Base-by-base conservation (phyloP, 225 moss, liverwort and hornwort species). In the Polytrichum formosum region DNA sequence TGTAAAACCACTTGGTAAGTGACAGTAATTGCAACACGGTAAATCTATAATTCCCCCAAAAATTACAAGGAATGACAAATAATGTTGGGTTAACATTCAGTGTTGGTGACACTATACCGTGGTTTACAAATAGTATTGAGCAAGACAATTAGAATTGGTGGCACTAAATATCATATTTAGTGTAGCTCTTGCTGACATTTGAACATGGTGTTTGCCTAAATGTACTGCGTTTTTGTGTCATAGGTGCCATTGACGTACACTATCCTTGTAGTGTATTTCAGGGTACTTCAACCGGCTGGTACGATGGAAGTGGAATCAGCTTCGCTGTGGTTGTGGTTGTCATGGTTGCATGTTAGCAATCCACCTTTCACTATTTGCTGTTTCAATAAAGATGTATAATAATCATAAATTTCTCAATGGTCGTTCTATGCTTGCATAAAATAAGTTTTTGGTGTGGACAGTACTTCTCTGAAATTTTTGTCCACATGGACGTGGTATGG, bases 261-360 rank as follows among this genome's bases (percentile, higher is more conserved):
- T 25, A n/a, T n/a, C 7, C 20, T 74, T 66, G 35, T 9, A 71
- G 56, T 74, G 66, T 66, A 72, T 72, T 35, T 64, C 83, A 93
- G 93, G 84, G 90, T 83, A 70, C 76, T 33, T 66, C 26, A 67
- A 64, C 65, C 21, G 94, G 94, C 70, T 94, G 94, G 94, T 94
- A 91, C 74, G 94, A 94, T 83, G 94, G 94, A 77, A 86, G 88
- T 69, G 94, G 94, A 58, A 92, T 94, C 74, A 91, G 80, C 53
- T 94, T 94, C 77, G 94, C 94, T 59, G 89, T 94, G 65, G 31
- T 92, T 71, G 67, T 90, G 61, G 91, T 92, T 74, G 79, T 94
- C 76, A 70, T 90, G 83, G 94, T 94, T 85, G 81, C 93, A 66
- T 94, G 93, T 93, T 80, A 93, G 58, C 16, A 21, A 58, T 58